Evolutionary conservation across 2,329 filamentous ascomycete genomes (phyloP).

Genomic region (Talaromyces sp.): DNA sequence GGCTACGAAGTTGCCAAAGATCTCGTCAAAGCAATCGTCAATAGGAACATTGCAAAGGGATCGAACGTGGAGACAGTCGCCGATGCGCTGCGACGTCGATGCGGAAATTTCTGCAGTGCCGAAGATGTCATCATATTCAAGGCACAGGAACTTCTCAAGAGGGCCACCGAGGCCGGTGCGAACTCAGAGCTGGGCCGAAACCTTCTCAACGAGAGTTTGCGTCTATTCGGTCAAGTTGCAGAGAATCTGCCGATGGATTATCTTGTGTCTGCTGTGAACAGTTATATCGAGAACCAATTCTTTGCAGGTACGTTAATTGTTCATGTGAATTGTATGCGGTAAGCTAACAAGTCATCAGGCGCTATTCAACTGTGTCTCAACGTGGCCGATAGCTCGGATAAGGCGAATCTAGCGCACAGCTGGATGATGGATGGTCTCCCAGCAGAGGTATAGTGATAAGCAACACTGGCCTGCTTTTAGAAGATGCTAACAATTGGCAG

Average conservation of each 20-base stretch:
- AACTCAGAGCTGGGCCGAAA: conserved; percentile 72
- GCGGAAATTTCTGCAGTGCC: conserved; percentile 93
- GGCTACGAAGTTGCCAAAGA: conserved; percentile 90
- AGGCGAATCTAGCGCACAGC: conserved; percentile 73
- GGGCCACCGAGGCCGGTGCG: conserved; percentile 69
- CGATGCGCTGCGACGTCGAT: conserved; percentile 83
- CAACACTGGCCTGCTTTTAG: not conserved
- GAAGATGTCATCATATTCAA: conserved; percentile 99
- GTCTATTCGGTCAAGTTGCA: conserved; percentile 83
- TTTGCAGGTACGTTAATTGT: conserved; percentile 58
- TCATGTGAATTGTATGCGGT: not conserved
- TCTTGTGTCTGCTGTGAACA: conserved; percentile 67
- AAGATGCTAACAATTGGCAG: conserved; percentile 15
- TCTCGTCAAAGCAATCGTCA: conserved; percentile 95
- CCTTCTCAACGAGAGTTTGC: conserved; percentile 80
- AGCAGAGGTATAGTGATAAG: conserved; percentile 37
- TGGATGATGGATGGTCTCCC: conserved; percentile 85
- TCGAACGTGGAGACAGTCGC: conserved; percentile 97
- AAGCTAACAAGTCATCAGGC: conserved; percentile 38
- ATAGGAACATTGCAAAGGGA: conserved; percentile 92
- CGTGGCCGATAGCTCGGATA: conserved; percentile 78
- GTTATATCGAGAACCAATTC: conserved; percentile 78
- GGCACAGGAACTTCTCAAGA: conserved; percentile 88
- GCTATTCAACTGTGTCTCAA: conserved; percentile 81
- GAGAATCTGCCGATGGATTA: conserved; percentile 75